Percentiles rank a stretch among this genome's conserved stretches.
Evolutionary conservation across 2,329 filamentous ascomycete genomes (phyloP).

Genomic region (Ceratocystis albifundus): DNA sequence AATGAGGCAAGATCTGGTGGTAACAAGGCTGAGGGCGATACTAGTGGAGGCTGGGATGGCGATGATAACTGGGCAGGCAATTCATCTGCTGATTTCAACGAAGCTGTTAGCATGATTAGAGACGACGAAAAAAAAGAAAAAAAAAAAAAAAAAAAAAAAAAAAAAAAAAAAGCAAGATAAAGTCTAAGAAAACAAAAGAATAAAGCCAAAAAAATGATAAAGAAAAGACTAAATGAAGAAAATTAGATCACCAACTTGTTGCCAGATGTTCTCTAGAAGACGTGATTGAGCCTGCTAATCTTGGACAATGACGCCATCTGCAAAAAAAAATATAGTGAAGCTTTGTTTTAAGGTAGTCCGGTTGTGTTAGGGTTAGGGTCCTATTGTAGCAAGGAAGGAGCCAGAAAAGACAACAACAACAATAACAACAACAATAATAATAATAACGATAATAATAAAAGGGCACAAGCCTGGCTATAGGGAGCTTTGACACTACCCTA

Average conservation of each 20-base stretch:
- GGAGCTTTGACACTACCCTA: background rate
- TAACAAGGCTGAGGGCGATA: background rate
- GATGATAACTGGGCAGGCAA: conserved; percentile 6
- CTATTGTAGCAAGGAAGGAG: background rate
- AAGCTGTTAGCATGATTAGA: background rate
- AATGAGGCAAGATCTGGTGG: conserved; percentile 12
- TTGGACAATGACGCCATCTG: conserved; percentile 14
- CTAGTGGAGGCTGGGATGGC: background rate
- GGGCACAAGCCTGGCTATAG: background rate
- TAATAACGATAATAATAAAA: background rate
- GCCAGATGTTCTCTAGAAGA: background rate
- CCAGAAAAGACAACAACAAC: background rate
- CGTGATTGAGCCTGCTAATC: background rate
- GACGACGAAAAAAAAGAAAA: background rate
- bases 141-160: background rate
- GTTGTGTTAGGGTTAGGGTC: background rate
- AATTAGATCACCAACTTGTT: background rate
- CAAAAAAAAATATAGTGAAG: conserved; percentile 3
- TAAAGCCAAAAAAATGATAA: background rate
- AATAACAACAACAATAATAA: background rate
- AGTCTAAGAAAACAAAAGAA: background rate
- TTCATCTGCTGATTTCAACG: conserved; percentile 7
- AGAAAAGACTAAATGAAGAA: background rate
- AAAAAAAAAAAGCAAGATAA: background rate
- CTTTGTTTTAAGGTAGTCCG: background rate